Conservation (phyloP, 1,284 basidiomycete genomes). For the Tylopilus sp. region DNA sequence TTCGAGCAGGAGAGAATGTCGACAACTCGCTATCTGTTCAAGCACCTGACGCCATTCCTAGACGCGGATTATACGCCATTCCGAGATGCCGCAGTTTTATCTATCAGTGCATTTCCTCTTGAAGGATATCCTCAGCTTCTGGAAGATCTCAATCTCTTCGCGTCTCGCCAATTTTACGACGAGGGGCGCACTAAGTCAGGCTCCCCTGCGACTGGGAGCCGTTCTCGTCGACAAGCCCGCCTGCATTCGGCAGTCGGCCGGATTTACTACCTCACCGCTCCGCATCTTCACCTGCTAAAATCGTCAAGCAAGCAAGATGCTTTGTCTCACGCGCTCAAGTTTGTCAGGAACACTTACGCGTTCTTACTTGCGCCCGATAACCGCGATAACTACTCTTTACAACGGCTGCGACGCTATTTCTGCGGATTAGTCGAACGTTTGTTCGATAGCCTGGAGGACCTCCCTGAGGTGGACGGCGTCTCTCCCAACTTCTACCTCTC, state of each 20-base stretch:
- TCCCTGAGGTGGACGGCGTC: conserved; percentile 72
- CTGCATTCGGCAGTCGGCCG: conserved; percentile 87
- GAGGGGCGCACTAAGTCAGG: conserved; percentile 62
- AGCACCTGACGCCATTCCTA: conserved; percentile 81
- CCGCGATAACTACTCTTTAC: conserved; percentile 74
- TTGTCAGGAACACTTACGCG: conserved; percentile 76
- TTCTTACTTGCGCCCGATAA: conserved; percentile 71
- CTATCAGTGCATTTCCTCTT: conserved; percentile 81
- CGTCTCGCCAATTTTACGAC: conserved; percentile 78
- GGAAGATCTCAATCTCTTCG: conserved; percentile 77
- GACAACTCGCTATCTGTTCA: conserved; percentile 78
- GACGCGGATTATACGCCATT: conserved; percentile 82
- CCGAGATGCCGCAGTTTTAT: conserved; percentile 81
- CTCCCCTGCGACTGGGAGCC: conserved; percentile 51
- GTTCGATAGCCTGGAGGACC: conserved; percentile 70
- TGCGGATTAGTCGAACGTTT: conserved; percentile 84
- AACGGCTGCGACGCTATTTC: conserved; percentile 83
- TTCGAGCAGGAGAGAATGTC: conserved; percentile 72
- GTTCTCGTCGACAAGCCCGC: conserved; percentile 71
- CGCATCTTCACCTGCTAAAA: conserved; percentile 67
- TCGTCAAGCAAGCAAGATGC: conserved; percentile 69
- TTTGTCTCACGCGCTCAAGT: conserved; percentile 77
- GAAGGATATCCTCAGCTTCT: conserved; percentile 75
- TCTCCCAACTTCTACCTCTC: conserved; percentile 72
- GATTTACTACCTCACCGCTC: conserved; percentile 83